Base-by-base conservation (phyloP, 352 stramenopile genomes). In the Pythium apleroticum region DNA sequence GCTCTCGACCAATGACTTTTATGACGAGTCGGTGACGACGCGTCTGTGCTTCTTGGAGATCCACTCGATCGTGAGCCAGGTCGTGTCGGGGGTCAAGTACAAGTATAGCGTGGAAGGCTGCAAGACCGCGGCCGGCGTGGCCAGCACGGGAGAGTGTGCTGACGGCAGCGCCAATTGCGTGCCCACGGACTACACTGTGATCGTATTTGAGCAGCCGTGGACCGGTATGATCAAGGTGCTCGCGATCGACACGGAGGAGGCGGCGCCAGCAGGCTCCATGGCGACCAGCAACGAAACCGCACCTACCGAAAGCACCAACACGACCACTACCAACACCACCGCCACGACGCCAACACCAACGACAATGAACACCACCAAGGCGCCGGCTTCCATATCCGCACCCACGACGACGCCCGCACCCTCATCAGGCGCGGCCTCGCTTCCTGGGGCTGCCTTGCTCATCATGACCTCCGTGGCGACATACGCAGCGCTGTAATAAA, bases 41-140 rank as follows among this genome's bases (percentile, higher is more conserved):
- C 76, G 72, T 50, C 62, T 78, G 55, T 80, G 74, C 59, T 69
- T 77, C 30, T 39, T 52, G 20, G 60, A 74, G 49, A 60, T 83
- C 49, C 9, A 65, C 37, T 68, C 65, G 22, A 43, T 77, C 24
- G 48, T 53, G 24, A 63, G 52, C 58, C 73, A 80, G 53, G 69
- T 76, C 22, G 72, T 76, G 20, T 65, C 65, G 24, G 72, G 72
- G 37, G 73, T 52, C 50, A 79, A 79, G 58, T 73, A 74, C 56
- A 55, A 57, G 30, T 76, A 69, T 57, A 27, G 41, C 7, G 58
- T 79, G 27, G 54, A 60, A 11, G 72, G 57, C 20, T 76, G 69
- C 52, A 41, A 45, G 30, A 48, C 30, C 10, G 14, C 57, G n/a
- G 50, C 57, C 27, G 58, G 71, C 15, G 37, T 56, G 52, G 22